Evolutionary conservation across 345 rosid species (phyloP).

Genomic region (Gossypium mustelinum): DNA sequence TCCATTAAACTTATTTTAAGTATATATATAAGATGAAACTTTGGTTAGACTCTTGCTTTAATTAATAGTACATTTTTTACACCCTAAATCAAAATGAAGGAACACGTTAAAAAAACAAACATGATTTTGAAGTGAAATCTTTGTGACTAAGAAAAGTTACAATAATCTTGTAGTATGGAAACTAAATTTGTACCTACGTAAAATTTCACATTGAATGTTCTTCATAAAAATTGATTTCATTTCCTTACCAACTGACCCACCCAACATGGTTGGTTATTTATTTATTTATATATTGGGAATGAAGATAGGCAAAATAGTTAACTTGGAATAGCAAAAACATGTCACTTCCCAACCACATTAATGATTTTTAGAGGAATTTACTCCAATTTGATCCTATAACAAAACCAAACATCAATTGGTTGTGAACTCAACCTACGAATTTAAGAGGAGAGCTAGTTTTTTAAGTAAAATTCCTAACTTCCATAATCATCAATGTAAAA

Average conservation of each 20-base stretch:
- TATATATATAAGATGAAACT: not conserved
- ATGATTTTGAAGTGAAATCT: not conserved
- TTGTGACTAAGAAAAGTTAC: not conserved
- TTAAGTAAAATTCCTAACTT: not conserved
- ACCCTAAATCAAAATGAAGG: not conserved
- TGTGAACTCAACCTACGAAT: conserved; percentile 8
- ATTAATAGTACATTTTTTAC: not conserved
- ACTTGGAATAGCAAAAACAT: not conserved
- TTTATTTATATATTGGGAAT: not conserved
- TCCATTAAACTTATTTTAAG: not conserved
- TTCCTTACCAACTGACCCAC: not conserved
- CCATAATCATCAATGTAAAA: not conserved
- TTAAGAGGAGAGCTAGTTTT: not conserved
- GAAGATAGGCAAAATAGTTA: not conserved
- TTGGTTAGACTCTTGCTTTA: not conserved
- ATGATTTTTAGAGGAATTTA: not conserved
- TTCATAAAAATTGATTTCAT: not conserved
- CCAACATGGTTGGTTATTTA: not conserved
- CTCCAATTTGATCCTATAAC: not conserved
- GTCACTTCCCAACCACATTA: not conserved
- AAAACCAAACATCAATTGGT: conserved; percentile 3
- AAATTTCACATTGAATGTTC: not conserved
- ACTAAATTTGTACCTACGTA: too few species aligned
- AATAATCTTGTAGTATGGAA: too few species aligned
- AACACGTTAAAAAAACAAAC: not conserved